Evolutionary conservation across 345 rosid species (phyloP).

Genomic region (Aquilaria sinensis): DNA sequence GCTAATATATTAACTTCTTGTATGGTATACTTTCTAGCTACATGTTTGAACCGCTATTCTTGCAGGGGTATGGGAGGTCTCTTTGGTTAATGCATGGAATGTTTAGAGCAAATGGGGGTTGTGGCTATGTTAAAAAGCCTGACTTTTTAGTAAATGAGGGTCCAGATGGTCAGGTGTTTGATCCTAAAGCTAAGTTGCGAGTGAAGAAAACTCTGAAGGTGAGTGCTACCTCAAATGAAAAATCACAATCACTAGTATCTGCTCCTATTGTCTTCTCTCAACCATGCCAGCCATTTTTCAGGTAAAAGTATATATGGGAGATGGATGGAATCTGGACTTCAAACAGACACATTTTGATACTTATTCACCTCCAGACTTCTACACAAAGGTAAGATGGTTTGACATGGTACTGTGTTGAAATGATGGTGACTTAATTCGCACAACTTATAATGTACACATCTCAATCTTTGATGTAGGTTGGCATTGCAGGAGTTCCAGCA

Average conservation of each 20-base stretch:
- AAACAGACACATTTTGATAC: slow-evolving; percentile 36
- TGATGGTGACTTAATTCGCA: no score
- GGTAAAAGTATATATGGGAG: slow-evolving; percentile 66
- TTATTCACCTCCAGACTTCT: slow-evolving; percentile 68
- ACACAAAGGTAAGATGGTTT: slow-evolving; percentile 36
- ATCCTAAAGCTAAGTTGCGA: slow-evolving; percentile 34
- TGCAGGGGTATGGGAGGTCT: slow-evolving; percentile 64
- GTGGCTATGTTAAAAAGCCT: slow-evolving; percentile 74
- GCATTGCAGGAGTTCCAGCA: slow-evolving; percentile 62
- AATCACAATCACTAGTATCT: no score
- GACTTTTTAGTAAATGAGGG: slow-evolving; percentile 38
- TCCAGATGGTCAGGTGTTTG: slow-evolving; percentile 28
- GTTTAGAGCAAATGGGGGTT: slow-evolving; percentile 63
- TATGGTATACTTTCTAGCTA: no score
- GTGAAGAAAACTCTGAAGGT: slow-evolving; percentile 49
- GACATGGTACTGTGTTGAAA: not conserved
- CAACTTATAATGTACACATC: not conserved
- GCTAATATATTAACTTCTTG: no score
- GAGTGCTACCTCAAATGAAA: not conserved
- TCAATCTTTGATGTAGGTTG: slow-evolving; percentile 30
- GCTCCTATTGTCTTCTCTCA: not conserved
- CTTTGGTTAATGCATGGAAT: slow-evolving; percentile 82
- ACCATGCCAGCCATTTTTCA: not conserved
- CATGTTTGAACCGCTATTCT: not conserved
- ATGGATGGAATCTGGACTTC: slow-evolving; percentile 61